Evolutionary conservation across 2,329 filamentous ascomycete species (phyloP), one percentile per base, ranked within the genome.

Genomic region (Aspergillus alliaceus): DNA sequence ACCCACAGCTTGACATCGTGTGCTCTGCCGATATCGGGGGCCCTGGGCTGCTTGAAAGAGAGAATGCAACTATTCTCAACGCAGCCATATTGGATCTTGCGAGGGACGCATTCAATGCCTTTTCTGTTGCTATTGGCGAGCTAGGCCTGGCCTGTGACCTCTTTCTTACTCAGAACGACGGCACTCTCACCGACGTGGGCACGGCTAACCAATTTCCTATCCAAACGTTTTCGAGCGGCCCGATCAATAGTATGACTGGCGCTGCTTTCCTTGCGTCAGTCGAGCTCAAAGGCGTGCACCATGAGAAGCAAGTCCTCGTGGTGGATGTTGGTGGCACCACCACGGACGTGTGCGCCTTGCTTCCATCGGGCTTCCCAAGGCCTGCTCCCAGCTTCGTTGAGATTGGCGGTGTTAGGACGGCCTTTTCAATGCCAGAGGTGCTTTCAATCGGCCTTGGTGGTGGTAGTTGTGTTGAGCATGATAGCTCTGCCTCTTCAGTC

Each of bases 241-340:
- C 80, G 1, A 83, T 80, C 0, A 83, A 83, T 58, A 81, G 78
- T 8, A 82, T 83, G 77, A 76, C 79, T 12, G 81, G 81, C 11
- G 81, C 80, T 11, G 76, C 76, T 1, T 80, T 67, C 53, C 59
- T 74, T 18, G 64, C 60, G 1, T 51, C 54, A n/a, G n/a, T n/a
- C n/a, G n/a, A n/a, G n/a, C n/a, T n/a, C n/a, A n/a, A n/a, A n/a
- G n/a, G n/a, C n/a, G n/a, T n/a, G n/a, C n/a, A n/a, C n/a, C n/a
- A n/a, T n/a, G n/a, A n/a, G n/a, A n/a, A n/a, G n/a, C n/a, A n/a
- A n/a, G n/a, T n/a, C n/a, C n/a, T 88, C 75, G 86, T 89, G 0
- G 82, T 88, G 2, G 86, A 89, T 64, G 83, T 89, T 53, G 86
- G 86, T 0, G 86, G 86, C 2, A 89, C 86, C 0, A 89, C 86